A percentile compares a stretch with the other conserved stretches of the same genome.
These are phyloP conservation scores for Cutaneotrichosporon sp. DNA, from an alignment of 1,284 basidiomycete species.

Conservation along the genomic window DNA sequence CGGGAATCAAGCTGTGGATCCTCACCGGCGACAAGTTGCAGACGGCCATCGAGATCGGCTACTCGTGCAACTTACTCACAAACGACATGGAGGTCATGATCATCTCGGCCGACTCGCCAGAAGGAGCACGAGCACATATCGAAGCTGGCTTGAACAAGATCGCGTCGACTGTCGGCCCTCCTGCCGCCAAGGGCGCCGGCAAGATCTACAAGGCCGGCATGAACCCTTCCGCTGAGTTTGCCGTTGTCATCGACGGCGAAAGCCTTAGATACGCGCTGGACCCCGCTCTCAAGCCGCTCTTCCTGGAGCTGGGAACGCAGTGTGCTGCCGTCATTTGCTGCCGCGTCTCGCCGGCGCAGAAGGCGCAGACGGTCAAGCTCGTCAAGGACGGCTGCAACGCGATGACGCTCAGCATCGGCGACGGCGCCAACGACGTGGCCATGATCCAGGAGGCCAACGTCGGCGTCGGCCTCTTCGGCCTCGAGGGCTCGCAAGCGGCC, in stretches of 20 bases:
- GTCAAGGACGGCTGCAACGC: conserved; percentile 94
- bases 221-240: conserved; percentile 62
- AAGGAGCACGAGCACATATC: conserved; percentile 78
- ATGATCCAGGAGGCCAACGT: conserved; percentile 95
- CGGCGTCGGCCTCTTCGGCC: conserved; percentile 88
- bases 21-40: conserved; percentile 87
- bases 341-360: conserved; percentile 94
- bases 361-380: conserved; percentile 83
- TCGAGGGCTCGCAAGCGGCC: conserved; percentile 96
- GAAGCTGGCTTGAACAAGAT: conserved; percentile 95
- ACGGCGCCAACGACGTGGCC: conserved; percentile 63
- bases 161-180: conserved; percentile 68
- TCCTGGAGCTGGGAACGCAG: conserved; percentile 89
- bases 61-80: conserved; percentile 89
- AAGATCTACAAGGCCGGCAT: conserved; percentile 39
- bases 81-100: conserved; percentile 93
- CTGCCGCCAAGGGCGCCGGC: conserved; percentile 29
- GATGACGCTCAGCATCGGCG: conserved; percentile 96
- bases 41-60: conserved; percentile 95
- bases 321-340: conserved; percentile 98
- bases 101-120: conserved; percentile 76
- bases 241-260: conserved; percentile 95
- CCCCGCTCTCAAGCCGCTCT: conserved; percentile 75
- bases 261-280: conserved; percentile 81
- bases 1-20: conserved; percentile 93